Evolutionary conservation across 2,329 filamentous ascomycete genomes (phyloP).

Genomic region (Penicillium sp.): DNA sequence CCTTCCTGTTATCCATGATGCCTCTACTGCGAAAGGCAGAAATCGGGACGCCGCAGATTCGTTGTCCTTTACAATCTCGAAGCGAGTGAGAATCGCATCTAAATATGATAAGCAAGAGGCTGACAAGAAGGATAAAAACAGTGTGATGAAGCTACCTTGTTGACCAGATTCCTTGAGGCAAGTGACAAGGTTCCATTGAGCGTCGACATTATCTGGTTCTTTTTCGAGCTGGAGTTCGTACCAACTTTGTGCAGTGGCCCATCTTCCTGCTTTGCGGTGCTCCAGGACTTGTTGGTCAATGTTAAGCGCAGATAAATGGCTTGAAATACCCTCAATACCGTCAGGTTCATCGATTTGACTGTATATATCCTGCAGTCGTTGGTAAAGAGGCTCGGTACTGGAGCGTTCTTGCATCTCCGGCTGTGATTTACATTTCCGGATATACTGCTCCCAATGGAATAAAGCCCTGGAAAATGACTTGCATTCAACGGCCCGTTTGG

Average conservation of each 20-base stretch:
- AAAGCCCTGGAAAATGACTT: conserved; percentile 88
- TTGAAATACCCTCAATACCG: conserved; percentile 89
- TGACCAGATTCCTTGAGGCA: conserved; percentile 96
- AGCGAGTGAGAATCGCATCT: conserved; percentile 84
- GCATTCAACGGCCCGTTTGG: conserved; percentile 85
- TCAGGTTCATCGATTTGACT: conserved; percentile 97
- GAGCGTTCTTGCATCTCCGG: conserved; percentile 50
- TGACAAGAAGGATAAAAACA: background rate
- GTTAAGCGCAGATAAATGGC: conserved; percentile 80
- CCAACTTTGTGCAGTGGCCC: conserved; percentile 95
- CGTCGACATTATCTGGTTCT: conserved; percentile 70
- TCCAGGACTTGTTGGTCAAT: conserved; percentile 91
- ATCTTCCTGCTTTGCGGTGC: conserved; percentile 87
- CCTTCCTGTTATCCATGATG: conserved; percentile 83
- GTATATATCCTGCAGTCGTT: conserved; percentile 87
- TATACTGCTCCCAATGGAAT: conserved; percentile 93
- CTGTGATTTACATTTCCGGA: conserved; percentile 56
- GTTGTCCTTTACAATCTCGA: conserved; percentile 67
- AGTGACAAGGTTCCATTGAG: conserved; percentile 78
- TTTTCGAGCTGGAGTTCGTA: conserved; percentile 87
- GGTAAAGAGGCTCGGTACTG: conserved; percentile 63
- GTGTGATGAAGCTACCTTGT: conserved; percentile 60
- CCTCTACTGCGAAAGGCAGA: conserved; percentile 82
- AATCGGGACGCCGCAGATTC: conserved; percentile 59
- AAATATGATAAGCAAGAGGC: conserved; percentile 2